phyloP scores from a whole-genome alignment of 225 moss, liverwort and hornwort genomes.

The Physcomitrium patens region DNA sequence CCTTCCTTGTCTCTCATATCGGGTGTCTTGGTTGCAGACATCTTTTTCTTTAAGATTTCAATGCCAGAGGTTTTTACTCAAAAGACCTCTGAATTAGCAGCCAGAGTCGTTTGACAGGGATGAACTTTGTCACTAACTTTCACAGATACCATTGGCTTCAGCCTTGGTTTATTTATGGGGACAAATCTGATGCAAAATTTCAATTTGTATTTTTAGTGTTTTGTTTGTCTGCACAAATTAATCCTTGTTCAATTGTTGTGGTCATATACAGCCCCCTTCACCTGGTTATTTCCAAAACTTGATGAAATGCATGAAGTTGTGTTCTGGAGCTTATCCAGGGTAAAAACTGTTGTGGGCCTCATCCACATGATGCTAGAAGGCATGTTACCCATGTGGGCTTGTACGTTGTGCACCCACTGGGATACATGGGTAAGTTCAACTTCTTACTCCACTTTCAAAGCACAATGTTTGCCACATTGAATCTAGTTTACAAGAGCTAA shows the following conservation, averaged over 20 bases:
- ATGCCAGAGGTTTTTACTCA: not conserved
- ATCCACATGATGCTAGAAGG: conserved; percentile 21
- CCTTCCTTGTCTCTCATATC: conserved; percentile 3
- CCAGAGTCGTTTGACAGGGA: conserved; percentile 1
- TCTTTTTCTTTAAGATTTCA: not conserved
- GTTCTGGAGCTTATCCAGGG: conserved; percentile 34
- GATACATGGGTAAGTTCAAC: not conserved
- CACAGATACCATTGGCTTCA: conserved; percentile 1
- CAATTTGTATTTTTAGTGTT: too few relatives aligned
- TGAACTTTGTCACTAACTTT: conserved; percentile 1
- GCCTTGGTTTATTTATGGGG: not conserved
- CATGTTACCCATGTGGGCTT: conserved; percentile 31
- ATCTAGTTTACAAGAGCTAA: too few relatives aligned
- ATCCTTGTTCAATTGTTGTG: too few relatives aligned
- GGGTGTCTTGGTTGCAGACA: conserved; percentile 12
- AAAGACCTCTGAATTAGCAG: not conserved
- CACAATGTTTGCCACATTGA: not conserved
- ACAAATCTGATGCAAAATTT: not conserved
- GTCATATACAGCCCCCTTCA: too few relatives aligned
- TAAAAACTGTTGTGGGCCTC: conserved; percentile 13
- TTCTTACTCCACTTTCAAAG: not conserved
- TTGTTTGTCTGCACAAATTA: too few relatives aligned
- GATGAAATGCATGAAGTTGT: conserved; percentile 1
- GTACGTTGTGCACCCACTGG: conserved; percentile 1
- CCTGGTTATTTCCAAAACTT: conserved; percentile 16